Evolutionary conservation across 176 grass and related monocot genomes (phyloP).

Genomic region (Zea mays): Zm-B73-REFERENCE-NAM-5.0 NC_050100.1:10213501-10214000

Average conservation of each 20-base stretch:
- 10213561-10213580: not conserved
- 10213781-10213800: no score
- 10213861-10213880: no score
- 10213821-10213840: no score
- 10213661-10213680: not conserved
- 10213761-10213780: not conserved
- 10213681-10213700: not conserved
- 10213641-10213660: conserved; percentile 2
- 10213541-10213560: not conserved
- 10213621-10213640: not conserved
- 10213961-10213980: no score
- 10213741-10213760: not conserved
- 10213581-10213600: not conserved
- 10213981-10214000: no score
- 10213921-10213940: no score
- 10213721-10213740: not conserved
- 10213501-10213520: not conserved
- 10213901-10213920: no score
- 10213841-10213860: no score
- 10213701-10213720: not conserved
- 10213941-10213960: no score
- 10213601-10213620: not conserved
- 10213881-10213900: no score
- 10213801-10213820: no score
- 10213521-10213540: not conserved